These are phyloP conservation scores for Malus fusca DNA, from an alignment of 306 rosid genomes.

Conservation along the genomic window DNA sequence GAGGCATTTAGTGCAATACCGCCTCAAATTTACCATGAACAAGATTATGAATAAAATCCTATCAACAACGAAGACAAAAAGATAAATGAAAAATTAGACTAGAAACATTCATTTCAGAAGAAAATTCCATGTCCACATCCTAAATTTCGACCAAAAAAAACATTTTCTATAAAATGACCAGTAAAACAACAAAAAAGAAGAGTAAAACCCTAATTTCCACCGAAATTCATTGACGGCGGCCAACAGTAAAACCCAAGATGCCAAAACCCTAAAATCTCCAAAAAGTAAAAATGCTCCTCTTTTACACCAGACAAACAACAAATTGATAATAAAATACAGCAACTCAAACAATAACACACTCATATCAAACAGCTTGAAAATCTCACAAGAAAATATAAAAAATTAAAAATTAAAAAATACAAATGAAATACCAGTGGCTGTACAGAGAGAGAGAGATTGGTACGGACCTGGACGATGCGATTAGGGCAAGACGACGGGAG, in stretches of 20 bases:
- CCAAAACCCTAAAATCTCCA: constrained; percentile 9
- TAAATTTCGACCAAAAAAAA: neutral
- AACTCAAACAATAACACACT: neutral
- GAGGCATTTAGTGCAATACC: neutral
- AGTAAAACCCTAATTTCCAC: neutral
- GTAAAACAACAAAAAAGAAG: neutral
- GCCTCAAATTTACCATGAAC: neutral
- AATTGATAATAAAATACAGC: neutral
- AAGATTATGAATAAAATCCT: neutral
- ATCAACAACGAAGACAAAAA: neutral
- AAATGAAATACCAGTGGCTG: neutral
- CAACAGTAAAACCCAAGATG: neutral
- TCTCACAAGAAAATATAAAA: neutral
- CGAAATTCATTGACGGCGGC: neutral
- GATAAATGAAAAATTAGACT: neutral
- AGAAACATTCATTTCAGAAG: neutral
- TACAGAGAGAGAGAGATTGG: neutral
- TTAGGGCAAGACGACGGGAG: neutral
- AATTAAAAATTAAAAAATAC: too few species aligned
- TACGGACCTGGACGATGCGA: neutral
- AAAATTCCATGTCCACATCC: neutral
- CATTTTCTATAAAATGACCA: neutral
- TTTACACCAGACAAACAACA: neutral
- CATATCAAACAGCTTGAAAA: neutral
- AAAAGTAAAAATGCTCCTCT: neutral